Evolutionary conservation across 257 asterid genomes (phyloP).

Genomic region (Fraxinus americana): DNA sequence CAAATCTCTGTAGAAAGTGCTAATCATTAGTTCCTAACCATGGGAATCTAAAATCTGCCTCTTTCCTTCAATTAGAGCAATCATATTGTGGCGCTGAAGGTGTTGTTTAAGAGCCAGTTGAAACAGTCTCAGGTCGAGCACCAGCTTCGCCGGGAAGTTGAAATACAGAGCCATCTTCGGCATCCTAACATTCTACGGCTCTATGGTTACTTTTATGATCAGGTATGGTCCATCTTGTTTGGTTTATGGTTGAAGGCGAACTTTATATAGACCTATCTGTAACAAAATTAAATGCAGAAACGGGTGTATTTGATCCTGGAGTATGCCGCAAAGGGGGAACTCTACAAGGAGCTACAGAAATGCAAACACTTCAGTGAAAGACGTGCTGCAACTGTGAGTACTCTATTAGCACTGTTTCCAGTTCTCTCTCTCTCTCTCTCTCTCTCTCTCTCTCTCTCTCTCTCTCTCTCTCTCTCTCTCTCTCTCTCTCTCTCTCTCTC

Average conservation of each 20-base stretch:
- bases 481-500: neutral
- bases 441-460: neutral
- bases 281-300: slow-evolving; percentile 45
- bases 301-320: slow-evolving; percentile 72
- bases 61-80: slow-evolving; percentile 51
- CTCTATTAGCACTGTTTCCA: neutral
- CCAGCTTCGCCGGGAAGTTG: slow-evolving; percentile 85
- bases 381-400: slow-evolving; percentile 90
- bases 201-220: slow-evolving; percentile 75
- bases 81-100: slow-evolving; percentile 84
- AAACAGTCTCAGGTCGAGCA: slow-evolving; percentile 86
- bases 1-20: neutral
- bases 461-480: neutral
- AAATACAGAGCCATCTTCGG: slow-evolving; percentile 76
- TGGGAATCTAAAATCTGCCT: neutral
- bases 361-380: slow-evolving; percentile 85
- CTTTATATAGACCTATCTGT: slow-evolving; percentile 3
- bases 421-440: neutral
- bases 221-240: slow-evolving; percentile 38
- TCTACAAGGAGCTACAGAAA: slow-evolving; percentile 81
- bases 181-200: slow-evolving; percentile 73
- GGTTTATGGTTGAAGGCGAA: neutral
- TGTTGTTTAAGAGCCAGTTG: slow-evolving; percentile 73
- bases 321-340: slow-evolving; percentile 95
- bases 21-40: neutral